Percentiles rank a stretch among this genome's conserved stretches.
These are phyloP conservation scores for Grosmannia huntii DNA, from an alignment of 2,329 filamentous ascomycete genomes.

Conservation along the genomic window DNA sequence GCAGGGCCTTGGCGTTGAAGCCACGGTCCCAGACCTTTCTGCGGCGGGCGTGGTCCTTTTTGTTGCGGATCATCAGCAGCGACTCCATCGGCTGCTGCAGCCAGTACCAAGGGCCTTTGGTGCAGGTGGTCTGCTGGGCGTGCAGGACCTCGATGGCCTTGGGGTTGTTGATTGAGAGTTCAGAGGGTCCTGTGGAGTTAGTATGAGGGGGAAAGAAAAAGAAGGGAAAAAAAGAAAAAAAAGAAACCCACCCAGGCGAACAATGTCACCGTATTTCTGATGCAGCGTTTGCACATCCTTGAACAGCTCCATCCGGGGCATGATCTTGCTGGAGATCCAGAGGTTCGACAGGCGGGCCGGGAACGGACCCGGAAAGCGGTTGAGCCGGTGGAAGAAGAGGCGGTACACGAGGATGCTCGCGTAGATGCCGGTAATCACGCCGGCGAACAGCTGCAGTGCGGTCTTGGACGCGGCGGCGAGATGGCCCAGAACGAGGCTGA, in stretches of 20 bases:
- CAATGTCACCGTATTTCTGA: conserved; percentile 2
- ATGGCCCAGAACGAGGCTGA: not conserved
- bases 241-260: conserved; percentile 5
- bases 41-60: conserved; percentile 7
- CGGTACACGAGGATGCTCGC: conserved; percentile 10
- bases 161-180: conserved; percentile 7
- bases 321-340: not conserved
- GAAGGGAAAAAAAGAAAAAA: not conserved
- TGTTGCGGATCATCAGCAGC: conserved; percentile 11
- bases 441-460: not conserved
- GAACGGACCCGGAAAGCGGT: conserved; percentile 9
- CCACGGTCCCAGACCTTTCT: conserved; percentile 11
- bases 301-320: conserved; percentile 1
- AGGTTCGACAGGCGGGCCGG: conserved; percentile 3
- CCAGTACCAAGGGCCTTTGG: conserved; percentile 12
- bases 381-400: conserved; percentile 9
- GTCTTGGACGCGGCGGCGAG: not conserved
- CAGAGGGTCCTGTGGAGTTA: conserved; percentile 5
- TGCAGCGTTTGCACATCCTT: conserved; percentile 4
- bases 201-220: not conserved
- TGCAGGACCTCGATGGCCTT: conserved; percentile 4
- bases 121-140: conserved; percentile 1
- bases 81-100: conserved; percentile 9
- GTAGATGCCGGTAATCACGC: conserved; percentile 1
- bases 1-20: conserved; percentile 11